These are phyloP conservation scores for Cardiospermum halicacabum DNA, from an alignment of 345 rosid genomes.

Conservation along the genomic window DNA sequence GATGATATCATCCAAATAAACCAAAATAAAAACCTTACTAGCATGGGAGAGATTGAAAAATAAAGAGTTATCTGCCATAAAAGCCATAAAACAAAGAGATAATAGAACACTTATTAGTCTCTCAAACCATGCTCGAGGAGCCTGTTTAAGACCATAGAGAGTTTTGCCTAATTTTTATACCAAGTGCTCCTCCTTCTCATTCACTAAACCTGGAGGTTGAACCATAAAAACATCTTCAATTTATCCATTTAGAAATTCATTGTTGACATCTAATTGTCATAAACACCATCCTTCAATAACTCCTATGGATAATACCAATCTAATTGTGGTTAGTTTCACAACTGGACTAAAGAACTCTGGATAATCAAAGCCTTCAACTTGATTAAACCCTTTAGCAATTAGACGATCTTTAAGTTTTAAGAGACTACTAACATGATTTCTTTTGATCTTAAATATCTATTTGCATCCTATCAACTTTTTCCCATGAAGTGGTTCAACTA, in stretches of 20 bases:
- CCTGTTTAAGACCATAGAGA: background rate
- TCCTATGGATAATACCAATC: background rate
- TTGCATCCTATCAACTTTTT: background rate
- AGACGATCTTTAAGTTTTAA: background rate
- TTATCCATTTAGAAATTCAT: background rate
- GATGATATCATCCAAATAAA: too few relatives aligned
- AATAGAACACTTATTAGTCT: background rate
- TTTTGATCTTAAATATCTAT: background rate
- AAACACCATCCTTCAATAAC: background rate
- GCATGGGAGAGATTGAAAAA: background rate
- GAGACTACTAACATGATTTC: background rate
- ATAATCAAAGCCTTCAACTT: background rate
- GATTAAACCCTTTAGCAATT: background rate
- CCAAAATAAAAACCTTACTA: background rate
- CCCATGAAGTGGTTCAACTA: background rate
- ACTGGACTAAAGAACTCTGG: background rate
- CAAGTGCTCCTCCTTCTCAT: too few relatives aligned
- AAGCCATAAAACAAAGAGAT: background rate
- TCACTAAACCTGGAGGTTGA: too few relatives aligned
- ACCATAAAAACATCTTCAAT: background rate
- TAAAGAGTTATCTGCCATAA: background rate
- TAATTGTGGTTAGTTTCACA: background rate
- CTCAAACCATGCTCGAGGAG: too few relatives aligned
- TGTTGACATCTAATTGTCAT: background rate
- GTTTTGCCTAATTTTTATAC: too few relatives aligned